phyloP scores from a whole-genome alignment of 2,329 filamentous ascomycete genomes.

The Cyphellophora attinorum region DNA sequence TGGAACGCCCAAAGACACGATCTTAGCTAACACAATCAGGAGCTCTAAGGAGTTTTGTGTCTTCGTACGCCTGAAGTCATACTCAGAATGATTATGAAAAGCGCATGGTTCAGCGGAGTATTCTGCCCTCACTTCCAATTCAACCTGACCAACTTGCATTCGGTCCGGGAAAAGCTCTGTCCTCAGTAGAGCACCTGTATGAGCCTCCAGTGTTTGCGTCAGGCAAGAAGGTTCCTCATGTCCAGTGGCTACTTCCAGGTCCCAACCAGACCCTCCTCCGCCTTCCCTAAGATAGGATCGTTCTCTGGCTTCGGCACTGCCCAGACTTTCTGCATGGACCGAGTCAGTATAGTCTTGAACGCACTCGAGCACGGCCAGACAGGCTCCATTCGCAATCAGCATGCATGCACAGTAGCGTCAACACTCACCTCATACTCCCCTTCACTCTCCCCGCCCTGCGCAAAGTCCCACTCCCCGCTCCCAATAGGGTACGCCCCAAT shows the following conservation, averaged over 20 bases:
- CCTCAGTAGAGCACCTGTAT: too few relatives aligned
- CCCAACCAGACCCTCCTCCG: neutral
- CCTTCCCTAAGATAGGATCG: slow-evolving; percentile 39
- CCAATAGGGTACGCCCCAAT: slow-evolving; percentile 46
- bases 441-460: slow-evolving; percentile 33
- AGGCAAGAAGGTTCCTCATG: too few relatives aligned
- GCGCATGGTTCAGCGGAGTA: too few relatives aligned
- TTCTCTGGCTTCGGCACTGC: slow-evolving; percentile 31
- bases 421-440: slow-evolving; percentile 25
- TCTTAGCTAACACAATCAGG: too few relatives aligned
- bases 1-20: too few relatives aligned
- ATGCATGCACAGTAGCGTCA: neutral
- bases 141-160: too few relatives aligned
- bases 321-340: slow-evolving; percentile 29
- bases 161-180: too few relatives aligned
- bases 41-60: too few relatives aligned
- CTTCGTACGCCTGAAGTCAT: too few relatives aligned
- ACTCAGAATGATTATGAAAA: too few relatives aligned
- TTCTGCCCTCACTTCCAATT: too few relatives aligned
- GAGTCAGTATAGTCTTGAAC: neutral
- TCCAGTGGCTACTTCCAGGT: neutral
- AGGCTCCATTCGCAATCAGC: neutral
- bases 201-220: too few relatives aligned
- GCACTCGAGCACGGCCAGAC: neutral
- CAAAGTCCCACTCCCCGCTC: slow-evolving; percentile 42